These are phyloP conservation scores for Dendrobium huoshanense DNA, from an alignment of 106 monocot species.

Conservation along the genomic window DNA sequence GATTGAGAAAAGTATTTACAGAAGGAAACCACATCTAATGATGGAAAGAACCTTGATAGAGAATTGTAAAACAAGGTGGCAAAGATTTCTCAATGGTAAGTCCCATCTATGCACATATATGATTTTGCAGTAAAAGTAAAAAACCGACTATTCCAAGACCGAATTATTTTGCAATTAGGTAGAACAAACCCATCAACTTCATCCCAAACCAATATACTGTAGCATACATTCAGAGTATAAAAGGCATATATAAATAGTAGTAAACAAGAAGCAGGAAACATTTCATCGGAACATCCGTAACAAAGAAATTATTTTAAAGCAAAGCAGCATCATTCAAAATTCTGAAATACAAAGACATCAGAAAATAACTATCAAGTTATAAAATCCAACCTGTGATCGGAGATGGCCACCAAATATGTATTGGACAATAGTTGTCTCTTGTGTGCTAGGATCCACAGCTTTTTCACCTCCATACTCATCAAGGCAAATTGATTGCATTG, in stretches of 20 bases:
- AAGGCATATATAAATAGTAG: neutral
- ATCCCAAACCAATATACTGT: neutral
- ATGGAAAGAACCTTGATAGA: neutral
- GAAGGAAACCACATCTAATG: neutral
- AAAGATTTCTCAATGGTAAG: neutral
- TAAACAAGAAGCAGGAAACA: neutral
- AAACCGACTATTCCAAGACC: neutral
- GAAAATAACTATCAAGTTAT: neutral
- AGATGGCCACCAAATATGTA: constrained; percentile 94
- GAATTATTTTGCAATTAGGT: neutral
- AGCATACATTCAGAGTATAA: neutral
- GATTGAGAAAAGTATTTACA: neutral
- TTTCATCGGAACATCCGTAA: neutral
- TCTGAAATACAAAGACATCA: neutral
- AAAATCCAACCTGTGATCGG: constrained; percentile 74
- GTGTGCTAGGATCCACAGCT: constrained; percentile 56
- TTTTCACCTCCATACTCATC: constrained; percentile 95
- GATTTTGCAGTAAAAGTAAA: neutral
- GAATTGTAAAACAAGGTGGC: neutral
- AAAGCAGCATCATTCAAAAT: neutral
- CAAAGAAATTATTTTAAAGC: neutral
- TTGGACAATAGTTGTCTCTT: constrained; percentile 90
- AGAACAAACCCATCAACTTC: neutral
- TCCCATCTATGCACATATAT: neutral
- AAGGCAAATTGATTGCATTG: constrained; percentile 93